Evolutionary conservation across 345 rosid genomes (phyloP).

Genomic region (Bruguiera parviflora): DNA sequence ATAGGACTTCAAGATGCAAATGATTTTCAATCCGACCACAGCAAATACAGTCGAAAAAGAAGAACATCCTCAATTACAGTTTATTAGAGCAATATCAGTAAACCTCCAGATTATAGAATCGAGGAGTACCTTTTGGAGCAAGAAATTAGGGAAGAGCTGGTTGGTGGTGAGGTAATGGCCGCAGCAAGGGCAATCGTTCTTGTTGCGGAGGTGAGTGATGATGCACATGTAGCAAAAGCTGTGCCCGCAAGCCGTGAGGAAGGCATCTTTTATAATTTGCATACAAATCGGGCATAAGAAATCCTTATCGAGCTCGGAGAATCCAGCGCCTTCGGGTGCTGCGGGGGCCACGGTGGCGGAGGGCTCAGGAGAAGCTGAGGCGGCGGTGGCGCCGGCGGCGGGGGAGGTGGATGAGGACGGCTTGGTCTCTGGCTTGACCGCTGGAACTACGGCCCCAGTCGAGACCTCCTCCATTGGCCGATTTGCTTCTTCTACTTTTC

Average conservation of each 20-base stretch:
- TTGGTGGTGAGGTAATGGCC: conserved; percentile 66
- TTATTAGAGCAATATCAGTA: too few relatives aligned
- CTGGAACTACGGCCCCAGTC: conserved; percentile 26
- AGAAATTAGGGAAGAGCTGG: conserved; percentile 81
- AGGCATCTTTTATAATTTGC: conserved; percentile 93
- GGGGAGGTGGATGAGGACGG: conserved; percentile 16
- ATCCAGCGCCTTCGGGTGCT: conserved; percentile 4
- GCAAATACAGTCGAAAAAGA: too few relatives aligned
- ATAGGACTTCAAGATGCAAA: conserved; percentile 1
- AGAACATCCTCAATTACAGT: too few relatives aligned
- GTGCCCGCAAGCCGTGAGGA: conserved; percentile 93
- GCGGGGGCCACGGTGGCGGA: conserved; percentile 14
- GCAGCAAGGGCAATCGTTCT: conserved; percentile 97
- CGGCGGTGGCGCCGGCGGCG: too few relatives aligned
- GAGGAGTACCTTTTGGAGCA: conserved; percentile 73
- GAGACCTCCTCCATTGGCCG: conserved; percentile 28
- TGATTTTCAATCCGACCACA: too few relatives aligned
- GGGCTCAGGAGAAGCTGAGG: too few relatives aligned
- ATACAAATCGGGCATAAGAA: conserved; percentile 92
- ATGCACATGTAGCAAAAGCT: conserved; percentile 98
- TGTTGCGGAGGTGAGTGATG: conserved; percentile 83
- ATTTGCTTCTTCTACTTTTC: background rate
- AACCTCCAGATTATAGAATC: background rate
- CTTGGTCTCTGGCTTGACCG: conserved; percentile 19
- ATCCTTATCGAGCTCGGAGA: conserved; percentile 56